Conservation (phyloP, 2,329 filamentous ascomycete genomes). For the Penicillium sp. region DNA sequence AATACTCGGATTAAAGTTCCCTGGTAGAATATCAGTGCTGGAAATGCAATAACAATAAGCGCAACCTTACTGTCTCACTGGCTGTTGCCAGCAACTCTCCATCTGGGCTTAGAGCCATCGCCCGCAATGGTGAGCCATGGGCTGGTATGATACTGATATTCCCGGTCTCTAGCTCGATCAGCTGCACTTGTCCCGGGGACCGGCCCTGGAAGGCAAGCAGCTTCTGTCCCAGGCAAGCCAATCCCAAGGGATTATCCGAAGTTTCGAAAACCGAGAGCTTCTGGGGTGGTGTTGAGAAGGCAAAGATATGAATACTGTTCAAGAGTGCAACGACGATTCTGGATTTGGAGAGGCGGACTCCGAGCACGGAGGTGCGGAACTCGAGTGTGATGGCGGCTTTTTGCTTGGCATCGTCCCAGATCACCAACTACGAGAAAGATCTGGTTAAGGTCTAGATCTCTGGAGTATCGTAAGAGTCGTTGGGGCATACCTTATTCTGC, state of each 20-base stretch:
- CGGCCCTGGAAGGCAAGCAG: slow-evolving; percentile 83
- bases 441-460: not conserved
- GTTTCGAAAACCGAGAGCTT: slow-evolving; percentile 78
- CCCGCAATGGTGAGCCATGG: slow-evolving; percentile 74
- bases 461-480: not conserved
- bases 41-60: not conserved
- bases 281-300: slow-evolving; percentile 68
- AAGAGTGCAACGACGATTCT: slow-evolving; percentile 77
- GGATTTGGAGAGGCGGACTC: slow-evolving; percentile 71
- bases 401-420: slow-evolving; percentile 86
- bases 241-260: slow-evolving; percentile 73
- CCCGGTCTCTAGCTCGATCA: slow-evolving; percentile 72
- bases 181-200: slow-evolving; percentile 80
- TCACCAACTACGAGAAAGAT: slow-evolving; percentile 56
- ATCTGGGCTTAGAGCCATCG: slow-evolving; percentile 74
- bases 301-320: slow-evolving; percentile 78
- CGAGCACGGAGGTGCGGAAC: slow-evolving; percentile 74
- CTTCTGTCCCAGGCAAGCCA: slow-evolving; percentile 73
- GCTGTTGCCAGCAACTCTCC: slow-evolving; percentile 82
- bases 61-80: slow-evolving; percentile 65
- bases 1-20: slow-evolving; percentile 88
- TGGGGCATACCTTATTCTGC: slow-evolving; percentile 74
- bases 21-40: slow-evolving; percentile 38
- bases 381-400: slow-evolving; percentile 73
- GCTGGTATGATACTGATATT: slow-evolving; percentile 93